These are phyloP conservation scores for Zymoseptoria passerinii DNA, from an alignment of 2,329 filamentous ascomycete species.

Conservation along the genomic window DNA sequence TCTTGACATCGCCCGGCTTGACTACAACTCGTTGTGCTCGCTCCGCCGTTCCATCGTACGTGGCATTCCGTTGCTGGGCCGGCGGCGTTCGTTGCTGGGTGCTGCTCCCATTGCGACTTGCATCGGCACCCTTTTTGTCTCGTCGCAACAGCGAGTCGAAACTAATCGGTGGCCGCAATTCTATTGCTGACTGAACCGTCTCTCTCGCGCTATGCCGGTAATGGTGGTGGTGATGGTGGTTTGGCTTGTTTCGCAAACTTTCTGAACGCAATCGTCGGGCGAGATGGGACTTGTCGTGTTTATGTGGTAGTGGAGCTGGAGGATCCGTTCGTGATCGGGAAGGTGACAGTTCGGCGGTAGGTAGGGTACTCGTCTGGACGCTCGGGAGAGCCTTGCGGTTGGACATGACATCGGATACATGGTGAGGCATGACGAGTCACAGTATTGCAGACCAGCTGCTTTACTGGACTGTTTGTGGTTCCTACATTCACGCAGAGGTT, in stretches of 20 bases:
- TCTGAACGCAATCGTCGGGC: conserved; percentile 16
- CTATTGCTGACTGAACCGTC: conserved; percentile 38
- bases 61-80: conserved; percentile 7
- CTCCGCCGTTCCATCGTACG: conserved; percentile 12
- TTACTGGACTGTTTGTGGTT: background rate
- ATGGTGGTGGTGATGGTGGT: conserved; percentile 15
- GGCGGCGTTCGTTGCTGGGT: conserved; percentile 9
- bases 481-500: background rate
- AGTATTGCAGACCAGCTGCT: background rate
- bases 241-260: conserved; percentile 16
- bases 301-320: conserved; percentile 8
- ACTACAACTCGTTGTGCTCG: conserved; percentile 22
- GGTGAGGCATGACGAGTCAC: background rate
- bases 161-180: conserved; percentile 37
- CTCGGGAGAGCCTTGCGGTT: conserved; percentile 13
- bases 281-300: conserved; percentile 13
- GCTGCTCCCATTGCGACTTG: conserved; percentile 17
- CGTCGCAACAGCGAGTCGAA: conserved; percentile 36
- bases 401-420: background rate
- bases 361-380: conserved; percentile 7
- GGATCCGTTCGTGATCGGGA: conserved; percentile 15
- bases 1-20: conserved; percentile 33
- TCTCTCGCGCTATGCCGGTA: conserved; percentile 31
- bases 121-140: conserved; percentile 23
- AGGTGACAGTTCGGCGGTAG: conserved; percentile 8